Evolutionary conservation across 208 protist genomes (phyloP), one percentile per base, ranked within the genome.

Genomic region (Trypanosoma rangeli): DNA sequence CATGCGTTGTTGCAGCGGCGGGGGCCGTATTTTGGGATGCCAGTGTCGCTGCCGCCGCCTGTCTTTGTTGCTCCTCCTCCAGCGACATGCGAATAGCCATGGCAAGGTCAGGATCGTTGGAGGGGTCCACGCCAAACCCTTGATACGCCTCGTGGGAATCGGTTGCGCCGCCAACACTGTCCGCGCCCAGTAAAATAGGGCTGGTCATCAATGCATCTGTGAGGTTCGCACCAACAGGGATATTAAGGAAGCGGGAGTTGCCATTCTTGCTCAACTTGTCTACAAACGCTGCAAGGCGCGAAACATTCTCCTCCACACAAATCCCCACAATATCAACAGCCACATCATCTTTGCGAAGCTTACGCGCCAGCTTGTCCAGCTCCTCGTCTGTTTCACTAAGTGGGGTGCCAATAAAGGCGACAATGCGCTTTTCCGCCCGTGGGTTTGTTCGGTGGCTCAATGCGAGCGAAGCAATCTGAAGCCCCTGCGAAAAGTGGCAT

Each of bases 401-500:
- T 8, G 98, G 98, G 13, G 90, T 95, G 15, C 98, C 98, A 42
- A 99, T 94, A 84, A 99, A 99, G 20, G 95, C 92, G 35, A 99
- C 85, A 70, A 99, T 99, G 68, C 98, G 86, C 82, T 98, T 98
- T 78, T 98, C 97, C 5, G 83, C 83, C 28, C 86, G 87, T 3
- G 84, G 98, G 97, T 95, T 98, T 29, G 91, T 92, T 67, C 98
- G 83, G 80, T 99, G 97, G 68, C 97, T 99, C 33, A 99, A 78
- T 4, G 89, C 98, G 33, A 99, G 85, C 58, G 98, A 89, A 1
- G 97, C 95, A 35, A 99, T 95, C 68, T 97, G 89, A 33, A 99
- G 79, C 0, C 88, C 86, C 24, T 85, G 81, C 20, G 86, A 72
- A 74, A 99, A 95, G 82, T 99, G 85, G 69, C 87, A 92, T 20